phyloP scores from a whole-genome alignment of 78 protist genomes.

The Planoprotostelium fungivorum region DNA sequence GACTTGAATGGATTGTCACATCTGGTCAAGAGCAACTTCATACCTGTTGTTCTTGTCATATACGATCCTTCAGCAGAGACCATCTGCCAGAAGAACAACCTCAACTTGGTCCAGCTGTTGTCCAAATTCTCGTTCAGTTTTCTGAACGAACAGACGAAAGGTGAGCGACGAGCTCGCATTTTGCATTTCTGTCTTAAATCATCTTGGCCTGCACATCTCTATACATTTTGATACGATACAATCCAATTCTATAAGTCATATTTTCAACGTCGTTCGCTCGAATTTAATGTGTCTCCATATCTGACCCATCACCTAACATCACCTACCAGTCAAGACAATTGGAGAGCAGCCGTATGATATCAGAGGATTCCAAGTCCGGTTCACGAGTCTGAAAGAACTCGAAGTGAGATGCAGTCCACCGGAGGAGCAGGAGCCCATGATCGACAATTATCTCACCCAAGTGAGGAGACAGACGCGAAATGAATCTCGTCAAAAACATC shows the following conservation, averaged over 20 bases:
- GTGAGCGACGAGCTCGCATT: too few relatives aligned
- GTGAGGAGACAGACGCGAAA: too few relatives aligned
- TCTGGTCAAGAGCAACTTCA: not conserved
- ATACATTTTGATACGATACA: too few relatives aligned
- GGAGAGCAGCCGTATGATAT: not conserved
- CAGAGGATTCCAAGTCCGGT: not conserved
- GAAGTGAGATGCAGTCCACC: not conserved
- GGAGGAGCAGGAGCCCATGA: not conserved
- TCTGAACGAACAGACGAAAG: not conserved
- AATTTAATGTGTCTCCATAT: too few relatives aligned
- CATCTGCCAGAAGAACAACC: not conserved
- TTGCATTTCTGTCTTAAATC: too few relatives aligned
- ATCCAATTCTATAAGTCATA: too few relatives aligned
- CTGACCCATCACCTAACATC: too few relatives aligned
- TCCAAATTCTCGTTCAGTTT: not conserved
- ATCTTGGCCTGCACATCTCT: too few relatives aligned
- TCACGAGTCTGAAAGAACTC: not conserved
- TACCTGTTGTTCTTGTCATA: not conserved
- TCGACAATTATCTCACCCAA: not conserved
- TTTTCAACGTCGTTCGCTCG: too few relatives aligned
- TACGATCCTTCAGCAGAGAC: not conserved
- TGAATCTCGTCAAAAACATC: too few relatives aligned
- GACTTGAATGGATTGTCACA: not conserved
- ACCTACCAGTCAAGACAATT: not conserved
- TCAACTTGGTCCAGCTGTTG: not conserved